phyloP scores from a whole-genome alignment of 441 rosid species.

The Arabidopsis hybrid region DNA sequence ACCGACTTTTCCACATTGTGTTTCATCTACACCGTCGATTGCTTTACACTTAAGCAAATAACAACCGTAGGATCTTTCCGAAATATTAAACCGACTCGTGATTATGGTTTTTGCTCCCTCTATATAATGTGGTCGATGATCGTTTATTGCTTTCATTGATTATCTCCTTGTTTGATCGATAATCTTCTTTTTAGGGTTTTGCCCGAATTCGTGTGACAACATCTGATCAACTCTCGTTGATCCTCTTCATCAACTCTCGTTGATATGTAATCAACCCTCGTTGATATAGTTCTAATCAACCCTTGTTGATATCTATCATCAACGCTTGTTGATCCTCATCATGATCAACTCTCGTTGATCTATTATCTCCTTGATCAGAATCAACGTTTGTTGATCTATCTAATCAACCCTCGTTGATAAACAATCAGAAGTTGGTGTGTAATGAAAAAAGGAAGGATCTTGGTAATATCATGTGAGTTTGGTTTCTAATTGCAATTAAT shows the following conservation, averaged over 20 bases:
- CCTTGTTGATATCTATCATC: too few species aligned
- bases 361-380: too few species aligned
- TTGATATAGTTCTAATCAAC: too few species aligned
- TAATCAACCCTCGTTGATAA: not conserved
- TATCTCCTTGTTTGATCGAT: not conserved
- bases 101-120: not conserved
- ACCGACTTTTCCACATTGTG: constrained; percentile 5
- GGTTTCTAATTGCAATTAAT: too few species aligned
- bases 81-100: constrained; percentile 10
- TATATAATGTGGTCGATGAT: not conserved
- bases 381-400: not conserved
- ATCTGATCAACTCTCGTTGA: not conserved
- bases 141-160: not conserved
- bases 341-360: not conserved
- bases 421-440: not conserved
- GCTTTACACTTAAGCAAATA: not conserved
- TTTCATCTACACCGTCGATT: constrained; percentile 22
- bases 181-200: constrained; percentile 8
- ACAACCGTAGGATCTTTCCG: constrained; percentile 21
- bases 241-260: not conserved
- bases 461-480: too few species aligned
- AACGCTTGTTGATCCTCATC: too few species aligned
- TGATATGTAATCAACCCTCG: too few species aligned
- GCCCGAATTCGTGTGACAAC: not conserved
- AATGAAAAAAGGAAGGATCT: too few species aligned